A percentile compares a stretch with the other conserved stretches of the same genome.
Conservation (phyloP, 768 basidiomycete genomes). For the Macrocybe gigantea region DNA sequence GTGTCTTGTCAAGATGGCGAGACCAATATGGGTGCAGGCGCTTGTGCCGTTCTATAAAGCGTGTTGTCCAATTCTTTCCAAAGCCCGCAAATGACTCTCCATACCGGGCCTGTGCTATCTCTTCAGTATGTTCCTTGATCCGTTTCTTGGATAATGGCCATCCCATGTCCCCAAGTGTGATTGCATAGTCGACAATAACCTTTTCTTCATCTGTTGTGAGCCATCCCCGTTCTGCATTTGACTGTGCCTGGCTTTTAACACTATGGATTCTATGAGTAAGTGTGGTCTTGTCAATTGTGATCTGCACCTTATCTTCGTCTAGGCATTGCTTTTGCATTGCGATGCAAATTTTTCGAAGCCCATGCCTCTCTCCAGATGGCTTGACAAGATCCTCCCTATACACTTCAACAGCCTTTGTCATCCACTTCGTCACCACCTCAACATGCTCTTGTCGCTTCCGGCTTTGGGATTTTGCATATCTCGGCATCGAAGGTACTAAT, state of each 20-base stretch:
- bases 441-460: too few species aligned
- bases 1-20: constrained; percentile 24
- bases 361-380: neutral
- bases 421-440: neutral
- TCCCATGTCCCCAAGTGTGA: neutral
- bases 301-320: neutral
- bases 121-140: constrained; percentile 28
- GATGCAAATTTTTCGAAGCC: neutral
- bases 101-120: constrained; percentile 18
- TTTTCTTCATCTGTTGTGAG: neutral
- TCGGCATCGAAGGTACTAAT: too few species aligned
- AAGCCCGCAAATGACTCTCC: constrained; percentile 25
- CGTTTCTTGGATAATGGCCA: constrained; percentile 22
- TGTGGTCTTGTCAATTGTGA: neutral
- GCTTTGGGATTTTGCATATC: too few species aligned
- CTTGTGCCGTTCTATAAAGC: constrained; percentile 24
- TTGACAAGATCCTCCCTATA: neutral
- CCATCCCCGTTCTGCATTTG: neutral
- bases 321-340: neutral
- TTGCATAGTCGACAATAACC: neutral
- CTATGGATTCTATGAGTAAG: neutral
- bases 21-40: constrained; percentile 23
- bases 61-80: constrained; percentile 29
- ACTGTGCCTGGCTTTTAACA: neutral
- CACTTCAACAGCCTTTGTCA: neutral